Base-by-base conservation (phyloP, 2,329 filamentous ascomycete species). In the Colletotrichum karsti region DNA sequence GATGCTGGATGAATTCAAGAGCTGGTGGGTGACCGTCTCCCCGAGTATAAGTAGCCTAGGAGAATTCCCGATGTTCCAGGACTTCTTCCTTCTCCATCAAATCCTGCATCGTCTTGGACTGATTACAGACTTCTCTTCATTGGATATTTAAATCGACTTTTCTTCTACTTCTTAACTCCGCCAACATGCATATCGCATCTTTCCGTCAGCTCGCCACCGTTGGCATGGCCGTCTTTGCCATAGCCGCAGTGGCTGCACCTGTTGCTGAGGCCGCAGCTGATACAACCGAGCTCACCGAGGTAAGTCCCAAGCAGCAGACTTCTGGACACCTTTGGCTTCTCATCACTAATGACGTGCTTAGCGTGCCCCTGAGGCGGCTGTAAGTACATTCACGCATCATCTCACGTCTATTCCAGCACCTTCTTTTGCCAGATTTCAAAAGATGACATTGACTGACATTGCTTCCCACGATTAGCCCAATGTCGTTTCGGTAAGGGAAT, bases 151-250 rank as follows among this genome's bases (percentile, higher is more conserved):
- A 0, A n/a, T 30, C 7, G 15, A 13, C 13, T 22, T 5, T 10
- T 20, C 9, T n/a, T 6, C 4, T 2, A 26, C 18, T 33, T 42
- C 15, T 4, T 9, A 8, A 26, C 5, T 30, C 20, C 18, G 8
- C 30, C 41, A 58, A 4, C 3, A 67, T 67, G 64, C 53, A 67
- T 64, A 53, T 67, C 3, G 51, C 42, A 15, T 57, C 64, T 8
- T 22, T 67, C 13, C 24, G 60, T 7, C 60, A 67, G 39, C 18
- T 44, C 24, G 60, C 60, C 44, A 46, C 44, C 5, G 10, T 67
- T 18, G 64, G 64, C 44, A 58, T 67, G 44, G 64, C 53, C 7
- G 39, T 67, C 10, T 67, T 26, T 15, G 44, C 60, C 30, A 64
- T 64, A n/a, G 10, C 53, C 6, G 60, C 46, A 2, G 30, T 67